These are phyloP conservation scores for Ophiocordyceps polyrhachis-furcata DNA, from an alignment of 2,329 filamentous ascomycete genomes.

Conservation along the genomic window DNA sequence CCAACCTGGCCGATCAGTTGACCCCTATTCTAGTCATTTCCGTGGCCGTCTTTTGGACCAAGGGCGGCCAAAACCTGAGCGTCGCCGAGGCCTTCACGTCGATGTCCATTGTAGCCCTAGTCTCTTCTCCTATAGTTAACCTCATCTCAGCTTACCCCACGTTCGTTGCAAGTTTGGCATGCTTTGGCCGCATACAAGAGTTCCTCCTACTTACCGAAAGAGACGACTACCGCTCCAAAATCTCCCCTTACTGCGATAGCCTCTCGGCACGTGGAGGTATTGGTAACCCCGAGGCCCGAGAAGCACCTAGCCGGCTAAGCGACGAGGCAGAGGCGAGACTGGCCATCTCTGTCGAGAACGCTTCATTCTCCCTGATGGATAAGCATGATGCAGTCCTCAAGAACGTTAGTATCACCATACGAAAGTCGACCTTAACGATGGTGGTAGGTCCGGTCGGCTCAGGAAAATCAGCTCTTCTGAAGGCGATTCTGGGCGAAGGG, in stretches of 20 bases:
- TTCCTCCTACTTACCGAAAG: conserved; percentile 3
- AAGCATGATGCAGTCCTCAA: conserved; percentile 12
- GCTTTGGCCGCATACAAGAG: conserved; percentile 4
- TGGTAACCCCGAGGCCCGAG: not conserved
- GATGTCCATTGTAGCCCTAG: conserved; percentile 4
- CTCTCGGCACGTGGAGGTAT: not conserved
- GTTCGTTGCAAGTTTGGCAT: conserved; percentile 1
- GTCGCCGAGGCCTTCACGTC: conserved; percentile 3
- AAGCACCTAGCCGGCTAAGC: not conserved
- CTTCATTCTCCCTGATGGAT: conserved; percentile 10
- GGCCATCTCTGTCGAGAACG: not conserved
- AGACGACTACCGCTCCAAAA: conserved; percentile 6
- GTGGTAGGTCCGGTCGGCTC: conserved; percentile 13
- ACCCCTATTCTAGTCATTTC: conserved; percentile 4
- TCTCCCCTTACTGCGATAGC: not conserved
- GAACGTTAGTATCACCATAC: conserved; percentile 1
- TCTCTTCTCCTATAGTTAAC: conserved; percentile 2
- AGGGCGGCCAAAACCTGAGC: not conserved
- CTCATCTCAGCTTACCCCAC: conserved; percentile 1
- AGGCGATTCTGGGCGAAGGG: conserved; percentile 13
- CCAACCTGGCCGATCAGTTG: not conserved
- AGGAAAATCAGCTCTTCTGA: conserved; percentile 12
- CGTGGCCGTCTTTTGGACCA: conserved; percentile 4
- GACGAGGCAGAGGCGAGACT: not conserved
- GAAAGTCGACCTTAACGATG: not conserved